Evolutionary conservation across 306 rosid genomes (phyloP).

Genomic region (Cucurbita moschata): DNA sequence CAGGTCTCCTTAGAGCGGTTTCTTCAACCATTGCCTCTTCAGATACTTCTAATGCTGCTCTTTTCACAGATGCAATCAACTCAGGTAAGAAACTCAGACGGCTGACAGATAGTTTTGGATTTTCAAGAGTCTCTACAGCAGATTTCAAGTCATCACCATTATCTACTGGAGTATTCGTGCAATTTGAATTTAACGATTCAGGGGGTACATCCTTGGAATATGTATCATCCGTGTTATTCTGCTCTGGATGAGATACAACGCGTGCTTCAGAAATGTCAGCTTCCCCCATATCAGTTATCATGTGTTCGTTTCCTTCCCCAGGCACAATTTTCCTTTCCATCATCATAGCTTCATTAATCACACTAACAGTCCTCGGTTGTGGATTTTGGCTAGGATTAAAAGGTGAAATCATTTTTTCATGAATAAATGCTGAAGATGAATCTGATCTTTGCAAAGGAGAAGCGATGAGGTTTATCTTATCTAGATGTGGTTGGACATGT

Average conservation of each 20-base stretch:
- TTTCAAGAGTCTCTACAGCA: conserved; percentile 29
- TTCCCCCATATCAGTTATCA: conserved; percentile 14
- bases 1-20: conserved; percentile 16
- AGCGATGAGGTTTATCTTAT: conserved; percentile 14
- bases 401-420: conserved; percentile 17
- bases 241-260: conserved; percentile 19
- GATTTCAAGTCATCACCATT: conserved; percentile 20
- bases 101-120: conserved; percentile 24
- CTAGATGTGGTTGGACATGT: conserved; percentile 19
- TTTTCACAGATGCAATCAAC: conserved; percentile 72
- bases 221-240: conserved; percentile 19
- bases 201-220: conserved; percentile 15
- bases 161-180: conserved; percentile 21
- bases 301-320: conserved; percentile 20
- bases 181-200: conserved; percentile 17
- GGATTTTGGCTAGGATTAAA: conserved; percentile 5
- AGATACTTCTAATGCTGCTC: conserved; percentile 54
- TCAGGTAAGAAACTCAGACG: conserved; percentile 62
- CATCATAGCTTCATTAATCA: conserved; percentile 16
- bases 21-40: conserved; percentile 45
- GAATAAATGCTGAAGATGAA: conserved; percentile 22
- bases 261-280: conserved; percentile 21
- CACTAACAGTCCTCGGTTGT: conserved; percentile 10
- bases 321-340: conserved; percentile 21
- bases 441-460: conserved; percentile 21